phyloP scores from a whole-genome alignment of 768 basidiomycete species.

The Amylocystis lapponica region DNA sequence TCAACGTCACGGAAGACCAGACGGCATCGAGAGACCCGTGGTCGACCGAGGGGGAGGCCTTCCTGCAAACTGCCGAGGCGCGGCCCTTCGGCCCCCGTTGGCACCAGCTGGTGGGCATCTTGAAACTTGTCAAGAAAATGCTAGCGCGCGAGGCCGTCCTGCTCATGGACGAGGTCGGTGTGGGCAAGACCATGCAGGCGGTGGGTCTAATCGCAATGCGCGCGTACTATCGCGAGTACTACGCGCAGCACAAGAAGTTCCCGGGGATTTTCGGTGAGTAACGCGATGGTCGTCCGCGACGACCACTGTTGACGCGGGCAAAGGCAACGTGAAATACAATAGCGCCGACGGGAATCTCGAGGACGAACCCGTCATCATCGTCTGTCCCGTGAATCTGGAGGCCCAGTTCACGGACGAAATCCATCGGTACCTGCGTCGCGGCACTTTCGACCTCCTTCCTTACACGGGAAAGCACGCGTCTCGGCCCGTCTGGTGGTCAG shows the following conservation, averaged over 20 bases:
- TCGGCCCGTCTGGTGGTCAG: not conserved
- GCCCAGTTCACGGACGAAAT: not conserved
- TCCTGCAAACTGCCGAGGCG: not conserved
- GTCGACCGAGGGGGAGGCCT: not conserved
- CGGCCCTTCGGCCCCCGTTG: constrained; percentile 6
- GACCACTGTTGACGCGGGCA: too few species aligned
- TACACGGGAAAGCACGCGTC: not conserved
- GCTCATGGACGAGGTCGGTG: constrained; percentile 21
- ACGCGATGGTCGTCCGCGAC: too few species aligned
- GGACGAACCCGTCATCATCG: not conserved
- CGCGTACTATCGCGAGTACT: constrained; percentile 2
- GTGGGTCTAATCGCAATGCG: constrained; percentile 13
- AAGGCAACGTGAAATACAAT: too few species aligned
- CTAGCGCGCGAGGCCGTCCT: constrained; percentile 8
- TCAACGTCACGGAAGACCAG: not conserved
- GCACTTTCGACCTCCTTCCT: not conserved
- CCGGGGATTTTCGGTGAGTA: too few species aligned
- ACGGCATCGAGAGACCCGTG: constrained; percentile 3
- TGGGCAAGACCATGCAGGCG: constrained; percentile 20
- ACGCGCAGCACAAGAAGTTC: not conserved
- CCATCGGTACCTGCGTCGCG: not conserved
- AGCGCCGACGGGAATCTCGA: not conserved
- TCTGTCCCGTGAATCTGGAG: not conserved
- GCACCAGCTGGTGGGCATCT: constrained; percentile 20
- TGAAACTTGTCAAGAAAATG: constrained; percentile 8